phyloP scores from a whole-genome alignment of 116 monocot species.

The Thalassia testudinum region DNA sequence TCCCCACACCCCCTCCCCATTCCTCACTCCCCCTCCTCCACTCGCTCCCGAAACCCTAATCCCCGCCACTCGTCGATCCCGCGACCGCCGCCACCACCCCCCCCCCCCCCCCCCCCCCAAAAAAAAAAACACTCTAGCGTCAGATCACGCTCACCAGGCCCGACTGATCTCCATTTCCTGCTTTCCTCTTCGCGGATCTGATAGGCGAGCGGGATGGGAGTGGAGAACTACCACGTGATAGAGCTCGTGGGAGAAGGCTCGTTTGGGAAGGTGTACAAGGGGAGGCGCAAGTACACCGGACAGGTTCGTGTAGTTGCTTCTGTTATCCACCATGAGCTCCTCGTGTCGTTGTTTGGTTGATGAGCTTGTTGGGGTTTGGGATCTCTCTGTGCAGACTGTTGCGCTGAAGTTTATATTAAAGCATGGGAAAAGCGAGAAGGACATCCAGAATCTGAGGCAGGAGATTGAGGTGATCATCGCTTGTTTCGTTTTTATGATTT shows the following conservation, averaged over 20 bases:
- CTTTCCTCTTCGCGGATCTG: too few relatives aligned
- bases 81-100: too few relatives aligned
- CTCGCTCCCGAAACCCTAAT: too few relatives aligned
- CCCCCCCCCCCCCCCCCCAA: too few relatives aligned
- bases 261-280: slow-evolving; percentile 96
- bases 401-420: slow-evolving; percentile 97
- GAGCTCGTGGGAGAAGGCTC: slow-evolving; percentile 88
- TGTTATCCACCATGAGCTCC: too few relatives aligned
- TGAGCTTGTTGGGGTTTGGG: too few relatives aligned
- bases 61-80: too few relatives aligned
- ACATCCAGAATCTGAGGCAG: slow-evolving; percentile 80
- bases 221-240: slow-evolving; percentile 86
- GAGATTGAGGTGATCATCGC: slow-evolving; percentile 71
- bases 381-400: slow-evolving; percentile 37
- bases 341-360: neutral
- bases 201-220: slow-evolving; percentile 27
- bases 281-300: slow-evolving; percentile 67
- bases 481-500: neutral
- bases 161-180: too few relatives aligned
- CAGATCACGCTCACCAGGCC: too few relatives aligned
- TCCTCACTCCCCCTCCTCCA: too few relatives aligned
- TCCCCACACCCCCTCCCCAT: too few relatives aligned
- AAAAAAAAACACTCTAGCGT: too few relatives aligned
- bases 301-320: slow-evolving; percentile 47
- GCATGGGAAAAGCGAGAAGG: slow-evolving; percentile 95